A percentile compares a stretch with the other conserved stretches of the same genome.
These are phyloP conservation scores for Dactylellina cionopaga DNA, from an alignment of 2,329 filamentous ascomycete species.

Conservation along the genomic window DNA sequence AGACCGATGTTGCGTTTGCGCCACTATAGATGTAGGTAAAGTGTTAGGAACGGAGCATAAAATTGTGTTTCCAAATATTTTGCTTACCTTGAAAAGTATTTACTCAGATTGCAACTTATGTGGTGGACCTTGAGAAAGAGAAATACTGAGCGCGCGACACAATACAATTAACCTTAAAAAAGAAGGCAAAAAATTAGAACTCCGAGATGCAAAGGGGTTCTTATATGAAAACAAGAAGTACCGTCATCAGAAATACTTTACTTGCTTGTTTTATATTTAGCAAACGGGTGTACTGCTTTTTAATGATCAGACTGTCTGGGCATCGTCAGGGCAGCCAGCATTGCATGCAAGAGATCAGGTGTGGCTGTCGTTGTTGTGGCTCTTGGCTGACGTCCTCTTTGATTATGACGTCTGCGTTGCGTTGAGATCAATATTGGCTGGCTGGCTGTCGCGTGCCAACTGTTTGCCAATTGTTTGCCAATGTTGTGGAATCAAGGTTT, in stretches of 20 bases:
- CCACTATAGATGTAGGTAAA: neutral
- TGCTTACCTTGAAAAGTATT: too few species aligned
- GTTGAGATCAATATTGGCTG: too few species aligned
- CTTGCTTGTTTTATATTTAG: neutral
- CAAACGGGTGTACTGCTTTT: too few species aligned
- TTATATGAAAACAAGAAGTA: neutral
- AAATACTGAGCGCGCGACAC: neutral
- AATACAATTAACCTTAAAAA: neutral
- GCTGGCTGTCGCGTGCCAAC: slow-evolving; percentile 23
- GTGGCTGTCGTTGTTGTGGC: slow-evolving; percentile 9
- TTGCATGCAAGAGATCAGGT: neutral
- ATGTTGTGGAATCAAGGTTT: neutral
- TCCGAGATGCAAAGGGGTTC: neutral
- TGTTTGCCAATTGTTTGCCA: neutral
- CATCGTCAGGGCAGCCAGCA: slow-evolving; percentile 11
- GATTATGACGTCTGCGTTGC: slow-evolving; percentile 43
- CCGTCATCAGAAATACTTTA: neutral
- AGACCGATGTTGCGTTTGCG: neutral
- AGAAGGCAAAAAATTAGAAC: too few species aligned
- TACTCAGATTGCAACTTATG: too few species aligned
- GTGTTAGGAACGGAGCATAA: neutral
- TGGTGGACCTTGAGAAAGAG: too few species aligned
- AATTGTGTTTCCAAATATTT: neutral
- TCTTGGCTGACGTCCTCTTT: slow-evolving; percentile 50
- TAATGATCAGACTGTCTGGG: too few species aligned